Percentiles rank a stretch among this genome's conserved stretches.
phyloP scores from a whole-genome alignment of 257 asterid genomes.

The Leptodermis oblonga region DNA sequence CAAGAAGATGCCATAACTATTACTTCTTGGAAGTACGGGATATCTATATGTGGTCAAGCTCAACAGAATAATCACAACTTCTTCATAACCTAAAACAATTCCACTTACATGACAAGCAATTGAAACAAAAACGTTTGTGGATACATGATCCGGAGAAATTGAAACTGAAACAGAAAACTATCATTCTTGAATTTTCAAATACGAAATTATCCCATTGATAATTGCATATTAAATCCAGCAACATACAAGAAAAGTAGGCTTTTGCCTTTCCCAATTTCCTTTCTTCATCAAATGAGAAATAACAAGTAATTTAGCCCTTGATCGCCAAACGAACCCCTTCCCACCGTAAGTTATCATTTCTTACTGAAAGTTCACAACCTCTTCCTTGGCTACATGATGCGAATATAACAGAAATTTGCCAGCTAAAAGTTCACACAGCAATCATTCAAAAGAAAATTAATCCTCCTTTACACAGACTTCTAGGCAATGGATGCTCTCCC shows the following conservation, averaged over 20 bases:
- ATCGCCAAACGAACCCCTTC: neutral
- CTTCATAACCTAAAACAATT: neutral
- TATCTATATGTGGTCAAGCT: conserved; percentile 65
- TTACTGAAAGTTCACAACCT: neutral
- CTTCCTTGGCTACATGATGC: neutral
- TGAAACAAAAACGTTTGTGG: neutral
- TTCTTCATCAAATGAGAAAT: neutral
- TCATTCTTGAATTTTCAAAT: neutral
- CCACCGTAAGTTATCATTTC: neutral
- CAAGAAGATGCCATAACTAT: conserved; percentile 93
- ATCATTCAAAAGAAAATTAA: neutral
- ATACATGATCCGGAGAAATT: no score
- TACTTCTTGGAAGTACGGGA: conserved; percentile 91
- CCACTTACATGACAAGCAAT: neutral
- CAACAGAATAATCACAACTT: conserved; percentile 19
- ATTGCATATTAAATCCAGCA: neutral
- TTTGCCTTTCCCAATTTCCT: neutral
- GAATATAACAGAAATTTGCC: neutral
- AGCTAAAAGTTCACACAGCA: neutral
- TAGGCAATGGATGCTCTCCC: neutral
- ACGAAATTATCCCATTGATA: neutral
- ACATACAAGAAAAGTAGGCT: neutral
- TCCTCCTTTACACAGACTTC: neutral
- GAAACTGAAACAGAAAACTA: neutral
- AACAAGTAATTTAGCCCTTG: neutral